A percentile compares a stretch with the other conserved stretches of the same genome.
Conservation (phyloP, 768 basidiomycete species). For the Lepiota brunneoincarnata region DNA sequence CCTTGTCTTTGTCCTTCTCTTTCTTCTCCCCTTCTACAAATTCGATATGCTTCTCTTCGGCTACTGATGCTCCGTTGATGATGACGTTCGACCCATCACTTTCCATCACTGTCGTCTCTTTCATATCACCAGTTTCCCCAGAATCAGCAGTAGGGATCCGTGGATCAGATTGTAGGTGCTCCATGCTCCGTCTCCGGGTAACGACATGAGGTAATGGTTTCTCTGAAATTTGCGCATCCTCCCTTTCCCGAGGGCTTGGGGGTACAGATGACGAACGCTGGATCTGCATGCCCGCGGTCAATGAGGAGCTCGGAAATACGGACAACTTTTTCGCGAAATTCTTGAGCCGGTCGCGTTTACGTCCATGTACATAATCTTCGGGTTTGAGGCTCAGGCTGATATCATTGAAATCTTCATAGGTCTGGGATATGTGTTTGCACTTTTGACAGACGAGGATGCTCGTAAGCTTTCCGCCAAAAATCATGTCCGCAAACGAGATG, state of each 20-base stretch:
- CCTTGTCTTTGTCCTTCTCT: conserved; percentile 1
- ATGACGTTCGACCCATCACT: conserved; percentile 11
- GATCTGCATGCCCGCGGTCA: neutral
- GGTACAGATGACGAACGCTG: conserved; percentile 16
- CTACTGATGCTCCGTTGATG: neutral
- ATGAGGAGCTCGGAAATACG: conserved; percentile 27
- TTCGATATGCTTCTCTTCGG: conserved; percentile 9
- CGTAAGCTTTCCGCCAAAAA: conserved; percentile 87
- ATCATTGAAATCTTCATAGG: conserved; percentile 93
- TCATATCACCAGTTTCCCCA: neutral
- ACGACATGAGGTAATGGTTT: conserved; percentile 3
- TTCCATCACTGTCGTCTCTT: neutral
- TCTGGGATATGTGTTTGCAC: conserved; percentile 91
- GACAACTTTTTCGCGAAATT: conserved; percentile 67
- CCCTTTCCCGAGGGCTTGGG: conserved; percentile 14
- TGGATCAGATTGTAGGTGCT: conserved; percentile 4
- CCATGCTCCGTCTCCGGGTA: conserved; percentile 15
- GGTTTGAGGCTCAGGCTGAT: conserved; percentile 87
- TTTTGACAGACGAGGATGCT: conserved; percentile 92
- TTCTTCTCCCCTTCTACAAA: neutral
- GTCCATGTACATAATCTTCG: conserved; percentile 68
- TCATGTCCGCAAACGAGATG: conserved; percentile 79
- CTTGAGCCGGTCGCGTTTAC: conserved; percentile 77
- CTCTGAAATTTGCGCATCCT: conserved; percentile 14
- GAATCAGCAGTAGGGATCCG: neutral